Base-by-base conservation (phyloP, 805 yeast genomes). In the Jamesozyma gamospora region DNA sequence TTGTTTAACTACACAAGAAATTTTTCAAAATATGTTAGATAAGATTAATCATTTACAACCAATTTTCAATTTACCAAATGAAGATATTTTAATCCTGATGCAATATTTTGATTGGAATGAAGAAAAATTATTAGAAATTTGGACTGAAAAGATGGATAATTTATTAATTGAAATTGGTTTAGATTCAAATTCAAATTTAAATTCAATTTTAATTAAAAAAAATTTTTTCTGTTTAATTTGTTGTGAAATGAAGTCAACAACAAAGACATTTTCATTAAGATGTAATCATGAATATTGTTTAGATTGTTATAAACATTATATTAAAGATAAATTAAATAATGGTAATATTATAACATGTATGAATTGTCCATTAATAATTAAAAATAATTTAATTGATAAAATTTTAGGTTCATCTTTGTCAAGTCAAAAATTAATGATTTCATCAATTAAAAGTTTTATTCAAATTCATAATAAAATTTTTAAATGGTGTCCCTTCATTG, bases 401-500 rank as follows among this genome's bases (percentile, higher is more conserved):
- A 58, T 58, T 21, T 65, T 47, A 67, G 69, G 69, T 1, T 42
- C 49, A 13, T n/a, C n/a, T 21, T 56, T 58, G 8, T 50, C 56
- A 6, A 54, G 65, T 41, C 41, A 37, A 1, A 53, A 53, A 39
- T 46, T 63, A 11, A 49, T 65, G 47, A 49, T 54, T 28, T 62
- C 62, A 13, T 64, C 70, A 0, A 55, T 77, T 8, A 72, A 65
- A 41, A 57, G 66, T 21, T 79, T 69, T 51, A 71, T 80, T n/a
- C 71, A 71, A 13, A 66, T 71, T 35, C 70, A 72, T 42, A 57
- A 64, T 32, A 34, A 68, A 38, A 53, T 67, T 34, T 76, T 70
- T 50, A 74, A 72, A 47, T 79, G 86, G 82, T 88, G 97, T 58
- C 95, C 96, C 0, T 79, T 82, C 1, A 79, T 88, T 0, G 94